Percentiles rank a stretch among this genome's conserved stretches.
Evolutionary conservation across 2,329 filamentous ascomycete genomes (phyloP).

Genomic region (Rhynchosporium graminicola): DNA sequence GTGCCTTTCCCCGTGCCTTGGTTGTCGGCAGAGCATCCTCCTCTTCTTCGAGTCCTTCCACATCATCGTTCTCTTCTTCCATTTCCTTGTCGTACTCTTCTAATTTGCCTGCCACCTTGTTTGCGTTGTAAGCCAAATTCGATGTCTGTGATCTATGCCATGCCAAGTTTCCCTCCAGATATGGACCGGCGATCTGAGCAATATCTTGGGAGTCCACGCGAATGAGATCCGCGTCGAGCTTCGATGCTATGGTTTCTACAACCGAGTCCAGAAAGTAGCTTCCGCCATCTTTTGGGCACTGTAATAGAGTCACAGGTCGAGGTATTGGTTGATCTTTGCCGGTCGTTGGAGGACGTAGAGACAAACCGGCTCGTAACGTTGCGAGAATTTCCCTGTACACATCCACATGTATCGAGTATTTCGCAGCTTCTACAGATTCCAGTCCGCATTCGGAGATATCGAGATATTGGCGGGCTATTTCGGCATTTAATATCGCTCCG

Average conservation of each 20-base stretch:
- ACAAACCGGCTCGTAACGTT: conserved; percentile 52
- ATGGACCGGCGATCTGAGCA: conserved; percentile 67
- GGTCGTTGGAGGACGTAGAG: conserved; percentile 44
- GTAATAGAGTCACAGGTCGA: conserved; percentile 59
- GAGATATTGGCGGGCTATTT: conserved; percentile 6
- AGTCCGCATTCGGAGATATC: conserved; percentile 27
- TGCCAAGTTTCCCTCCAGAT: conserved; percentile 63
- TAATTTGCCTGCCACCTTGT: conserved; percentile 56
- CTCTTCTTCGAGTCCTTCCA: conserved; percentile 45
- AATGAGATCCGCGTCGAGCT: conserved; percentile 66
- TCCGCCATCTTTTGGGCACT: conserved; percentile 58
- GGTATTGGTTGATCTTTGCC: conserved; percentile 44
- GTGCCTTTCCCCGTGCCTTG: neutral
- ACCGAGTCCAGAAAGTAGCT: conserved; percentile 57
- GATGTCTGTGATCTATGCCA: conserved; percentile 51
- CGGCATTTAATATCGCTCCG: conserved; percentile 11
- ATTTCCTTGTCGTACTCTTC: conserved; percentile 50
- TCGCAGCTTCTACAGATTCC: conserved; percentile 26
- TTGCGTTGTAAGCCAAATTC: conserved; percentile 57
- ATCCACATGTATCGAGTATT: conserved; percentile 37
- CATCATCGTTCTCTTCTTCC: conserved; percentile 19
- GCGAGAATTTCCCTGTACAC: conserved; percentile 46
- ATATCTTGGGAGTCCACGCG: conserved; percentile 69
- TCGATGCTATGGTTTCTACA: conserved; percentile 63
- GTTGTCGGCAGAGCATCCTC: conserved; percentile 20